Conservation (phyloP, 2,329 filamentous ascomycete genomes). For the Dryadomyces quercivorus region DNA sequence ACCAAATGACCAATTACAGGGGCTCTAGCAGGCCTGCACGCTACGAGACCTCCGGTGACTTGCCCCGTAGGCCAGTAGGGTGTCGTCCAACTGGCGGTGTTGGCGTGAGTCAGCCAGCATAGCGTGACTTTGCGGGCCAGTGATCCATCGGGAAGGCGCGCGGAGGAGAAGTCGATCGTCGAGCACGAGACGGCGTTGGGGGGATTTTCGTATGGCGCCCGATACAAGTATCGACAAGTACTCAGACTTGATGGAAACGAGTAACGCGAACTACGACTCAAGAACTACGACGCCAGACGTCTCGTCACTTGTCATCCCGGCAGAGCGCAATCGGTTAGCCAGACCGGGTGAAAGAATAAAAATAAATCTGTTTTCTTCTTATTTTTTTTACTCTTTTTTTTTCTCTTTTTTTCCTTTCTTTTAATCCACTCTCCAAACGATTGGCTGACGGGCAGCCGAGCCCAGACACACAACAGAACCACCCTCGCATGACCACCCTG, state of each 20-base stretch:
- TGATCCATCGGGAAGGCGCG: not conserved
- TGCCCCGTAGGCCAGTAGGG: not conserved
- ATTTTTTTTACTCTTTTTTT: no score
- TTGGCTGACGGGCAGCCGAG: not conserved
- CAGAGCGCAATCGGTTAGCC: no score
- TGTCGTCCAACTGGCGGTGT: not conserved
- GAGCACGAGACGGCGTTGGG: not conserved
- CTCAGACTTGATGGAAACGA: not conserved
- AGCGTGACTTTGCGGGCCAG: not conserved
- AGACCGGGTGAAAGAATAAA: no score
- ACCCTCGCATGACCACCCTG: not conserved
- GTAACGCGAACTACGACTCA: no score
- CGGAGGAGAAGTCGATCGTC: not conserved
- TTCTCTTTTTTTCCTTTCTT: no score
- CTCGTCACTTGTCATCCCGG: not conserved
- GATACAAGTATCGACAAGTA: no score
- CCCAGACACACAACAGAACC: not conserved
- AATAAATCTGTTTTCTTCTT: no score
- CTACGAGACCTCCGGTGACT: no score
- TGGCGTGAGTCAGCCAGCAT: conserved; percentile 4
- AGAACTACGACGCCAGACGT: no score
- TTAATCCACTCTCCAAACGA: no score
- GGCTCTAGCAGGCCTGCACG: no score
- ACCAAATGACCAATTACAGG: not conserved
- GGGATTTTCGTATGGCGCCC: no score